Evolutionary conservation across 1,284 basidiomycete species (phyloP).

Genomic region (Naganishia sp.): DNA sequence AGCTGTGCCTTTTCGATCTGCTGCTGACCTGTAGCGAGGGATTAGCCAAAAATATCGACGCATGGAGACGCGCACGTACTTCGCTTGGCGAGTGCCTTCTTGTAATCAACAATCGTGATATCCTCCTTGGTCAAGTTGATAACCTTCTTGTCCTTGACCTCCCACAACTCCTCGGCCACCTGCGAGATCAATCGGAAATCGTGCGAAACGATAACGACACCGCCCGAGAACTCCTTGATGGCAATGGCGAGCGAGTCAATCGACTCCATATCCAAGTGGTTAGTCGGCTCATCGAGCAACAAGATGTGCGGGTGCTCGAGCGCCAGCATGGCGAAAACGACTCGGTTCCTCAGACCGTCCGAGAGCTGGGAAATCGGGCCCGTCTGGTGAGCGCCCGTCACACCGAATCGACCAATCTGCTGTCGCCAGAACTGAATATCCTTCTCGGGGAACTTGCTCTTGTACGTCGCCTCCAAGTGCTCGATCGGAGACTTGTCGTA

Average conservation of each 20-base stretch:
- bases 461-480: slow-evolving; percentile 83
- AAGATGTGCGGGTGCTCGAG: slow-evolving; percentile 93
- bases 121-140: slow-evolving; percentile 86
- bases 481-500: slow-evolving; percentile 92
- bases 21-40: slow-evolving; percentile 45
- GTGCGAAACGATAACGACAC: slow-evolving; percentile 96
- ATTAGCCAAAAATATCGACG: neutral
- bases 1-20: slow-evolving; percentile 89
- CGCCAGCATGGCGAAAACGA: slow-evolving; percentile 62
- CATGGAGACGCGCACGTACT: slow-evolving; percentile 39
- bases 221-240: slow-evolving; percentile 96
- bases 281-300: slow-evolving; percentile 76
- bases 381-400: slow-evolving; percentile 91
- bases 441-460: slow-evolving; percentile 89
- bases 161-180: slow-evolving; percentile 97
- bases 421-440: slow-evolving; percentile 85
- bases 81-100: slow-evolving; percentile 60
- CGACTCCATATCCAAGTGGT: slow-evolving; percentile 91
- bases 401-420: slow-evolving; percentile 93
- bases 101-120: slow-evolving; percentile 87
- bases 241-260: slow-evolving; percentile 92
- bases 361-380: slow-evolving; percentile 87
- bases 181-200: slow-evolving; percentile 97
- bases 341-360: slow-evolving; percentile 88
- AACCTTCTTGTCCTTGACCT: slow-evolving; percentile 93